phyloP scores from a whole-genome alignment of 139 green algal species.

The Auxenochlorella pyrenoidosa region DNA sequence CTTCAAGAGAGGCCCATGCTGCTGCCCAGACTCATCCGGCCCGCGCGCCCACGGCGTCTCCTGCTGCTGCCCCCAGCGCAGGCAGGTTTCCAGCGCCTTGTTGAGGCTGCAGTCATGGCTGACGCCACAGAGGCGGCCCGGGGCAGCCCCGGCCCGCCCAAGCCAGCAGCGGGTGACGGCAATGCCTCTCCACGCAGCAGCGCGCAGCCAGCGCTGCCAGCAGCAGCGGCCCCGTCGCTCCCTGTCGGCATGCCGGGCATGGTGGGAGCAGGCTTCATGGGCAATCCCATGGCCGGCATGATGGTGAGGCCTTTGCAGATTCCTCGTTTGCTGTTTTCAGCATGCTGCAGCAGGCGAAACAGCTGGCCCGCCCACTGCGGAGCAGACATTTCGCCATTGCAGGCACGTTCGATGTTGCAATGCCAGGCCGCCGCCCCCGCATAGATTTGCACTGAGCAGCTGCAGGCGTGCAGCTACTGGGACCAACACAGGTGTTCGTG shows the following conservation, averaged over 20 bases:
- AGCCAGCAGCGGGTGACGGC: not conserved
- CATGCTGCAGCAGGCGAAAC: not conserved
- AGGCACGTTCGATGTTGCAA: too few relatives aligned
- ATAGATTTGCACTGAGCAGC: not conserved
- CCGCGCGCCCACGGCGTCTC: too few relatives aligned
- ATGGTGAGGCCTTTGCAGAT: not conserved
- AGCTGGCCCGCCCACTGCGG: not conserved
- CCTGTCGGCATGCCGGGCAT: not conserved
- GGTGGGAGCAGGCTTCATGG: conserved; percentile 9
- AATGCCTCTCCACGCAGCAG: not conserved
- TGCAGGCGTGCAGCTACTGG: not conserved
- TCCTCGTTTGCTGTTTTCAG: not conserved
- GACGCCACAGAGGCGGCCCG: too few relatives aligned
- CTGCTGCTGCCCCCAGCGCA: too few relatives aligned
- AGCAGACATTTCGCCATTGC: too few relatives aligned
- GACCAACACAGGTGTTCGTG: too few relatives aligned
- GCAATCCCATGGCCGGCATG: conserved; percentile 5
- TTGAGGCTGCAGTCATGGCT: too few relatives aligned
- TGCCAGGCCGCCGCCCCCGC: too few relatives aligned
- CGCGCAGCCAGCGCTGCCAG: not conserved
- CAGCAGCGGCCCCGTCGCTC: not conserved
- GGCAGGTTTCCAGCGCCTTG: too few relatives aligned
- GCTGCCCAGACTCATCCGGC: too few relatives aligned
- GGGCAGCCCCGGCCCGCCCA: too few relatives aligned
- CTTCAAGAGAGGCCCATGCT: too few relatives aligned